These are phyloP conservation scores for Suillus subluteus DNA, from an alignment of 768 basidiomycete species.

Conservation along the genomic window DNA sequence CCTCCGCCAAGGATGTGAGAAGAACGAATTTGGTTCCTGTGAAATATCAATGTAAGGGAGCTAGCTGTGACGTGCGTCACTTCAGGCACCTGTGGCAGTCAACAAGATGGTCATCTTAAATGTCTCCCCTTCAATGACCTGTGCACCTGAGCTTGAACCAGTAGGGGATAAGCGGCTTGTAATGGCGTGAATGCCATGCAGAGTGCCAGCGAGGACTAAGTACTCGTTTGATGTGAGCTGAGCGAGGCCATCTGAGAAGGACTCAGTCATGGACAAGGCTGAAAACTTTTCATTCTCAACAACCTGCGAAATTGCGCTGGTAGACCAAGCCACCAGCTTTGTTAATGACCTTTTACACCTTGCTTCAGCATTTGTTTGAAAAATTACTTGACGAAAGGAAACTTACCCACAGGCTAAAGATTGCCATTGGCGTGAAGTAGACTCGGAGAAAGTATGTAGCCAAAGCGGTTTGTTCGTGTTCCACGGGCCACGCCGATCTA, in stretches of 20 bases:
- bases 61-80: background rate
- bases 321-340: conserved; percentile 98
- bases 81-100: conserved; percentile 77
- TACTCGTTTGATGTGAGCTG: conserved; percentile 92
- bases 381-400: background rate
- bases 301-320: conserved; percentile 89
- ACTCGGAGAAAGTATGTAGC: background rate
- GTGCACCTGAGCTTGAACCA: conserved; percentile 81
- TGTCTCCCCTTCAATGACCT: conserved; percentile 94
- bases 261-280: conserved; percentile 3
- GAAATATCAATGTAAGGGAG: background rate
- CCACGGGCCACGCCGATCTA: background rate
- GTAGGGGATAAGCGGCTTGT: conserved; percentile 88
- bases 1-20: conserved; percentile 78
- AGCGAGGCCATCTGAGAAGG: conserved; percentile 79
- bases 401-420: conserved; percentile 82
- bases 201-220: conserved; percentile 92
- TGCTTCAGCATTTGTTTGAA: conserved; percentile 7
- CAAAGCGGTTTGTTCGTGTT: conserved; percentile 3
- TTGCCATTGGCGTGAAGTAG: conserved; percentile 54
- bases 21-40: conserved; percentile 96
- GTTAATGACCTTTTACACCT: conserved; percentile 79
- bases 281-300: conserved; percentile 20
- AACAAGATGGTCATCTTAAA: conserved; percentile 94
- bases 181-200: conserved; percentile 99